These are phyloP conservation scores for Acer negundo DNA, from an alignment of 345 rosid genomes.

Conservation along the genomic window DNA sequence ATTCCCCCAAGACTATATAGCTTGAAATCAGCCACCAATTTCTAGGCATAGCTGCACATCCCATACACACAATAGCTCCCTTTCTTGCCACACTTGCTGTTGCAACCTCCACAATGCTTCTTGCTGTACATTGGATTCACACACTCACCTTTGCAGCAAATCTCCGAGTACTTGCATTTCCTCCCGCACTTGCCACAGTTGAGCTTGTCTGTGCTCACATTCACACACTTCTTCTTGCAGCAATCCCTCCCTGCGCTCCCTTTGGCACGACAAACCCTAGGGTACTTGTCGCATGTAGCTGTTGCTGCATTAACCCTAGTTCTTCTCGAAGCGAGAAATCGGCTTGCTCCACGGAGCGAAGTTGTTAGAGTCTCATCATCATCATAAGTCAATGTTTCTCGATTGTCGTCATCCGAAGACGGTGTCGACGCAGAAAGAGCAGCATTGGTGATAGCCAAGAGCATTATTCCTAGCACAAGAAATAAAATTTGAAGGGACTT, in stretches of 20 bases:
- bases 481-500: slow-evolving; percentile 4
- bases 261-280: slow-evolving; percentile 47
- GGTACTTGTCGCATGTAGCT: slow-evolving; percentile 39
- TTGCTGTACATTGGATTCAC: slow-evolving; percentile 52
- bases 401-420: background rate
- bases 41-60: slow-evolving; percentile 61
- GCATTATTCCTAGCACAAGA: slow-evolving; percentile 10
- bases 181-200: slow-evolving; percentile 64
- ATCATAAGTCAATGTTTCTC: background rate
- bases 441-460: slow-evolving; percentile 17
- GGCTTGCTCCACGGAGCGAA: slow-evolving; percentile 19
- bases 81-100: slow-evolving; percentile 50
- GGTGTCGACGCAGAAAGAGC: background rate
- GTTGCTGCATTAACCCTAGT: slow-evolving; percentile 17
- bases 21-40: background rate
- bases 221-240: slow-evolving; percentile 60
- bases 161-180: slow-evolving; percentile 49
- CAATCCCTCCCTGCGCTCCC: slow-evolving; percentile 61
- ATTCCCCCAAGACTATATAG: too few species aligned
- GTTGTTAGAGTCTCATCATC: background rate
- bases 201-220: slow-evolving; percentile 32
- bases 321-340: slow-evolving; percentile 23
- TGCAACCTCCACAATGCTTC: slow-evolving; percentile 66
- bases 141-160: slow-evolving; percentile 60
- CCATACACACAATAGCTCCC: slow-evolving; percentile 51